phyloP scores from a whole-genome alignment of 441 rosid species.

The Populus trichocarpa region DNA sequence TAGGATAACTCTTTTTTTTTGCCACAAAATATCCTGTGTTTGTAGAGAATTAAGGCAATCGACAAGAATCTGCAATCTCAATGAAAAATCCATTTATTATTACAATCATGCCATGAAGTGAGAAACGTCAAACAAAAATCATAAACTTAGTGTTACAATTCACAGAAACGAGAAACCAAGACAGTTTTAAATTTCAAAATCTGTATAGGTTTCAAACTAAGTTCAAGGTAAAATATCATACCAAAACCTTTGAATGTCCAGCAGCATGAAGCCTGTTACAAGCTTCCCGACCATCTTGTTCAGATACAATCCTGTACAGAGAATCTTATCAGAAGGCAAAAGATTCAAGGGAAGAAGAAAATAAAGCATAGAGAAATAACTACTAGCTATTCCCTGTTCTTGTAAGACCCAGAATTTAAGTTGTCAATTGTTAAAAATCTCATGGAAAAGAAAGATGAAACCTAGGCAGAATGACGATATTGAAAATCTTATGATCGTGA shows the following conservation, averaged over 20 bases:
- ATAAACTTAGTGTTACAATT: neutral
- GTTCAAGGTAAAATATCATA: conserved; percentile 12
- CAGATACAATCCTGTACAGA: conserved; percentile 63
- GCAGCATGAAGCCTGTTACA: conserved; percentile 89
- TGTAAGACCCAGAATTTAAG: neutral
- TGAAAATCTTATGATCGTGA: neutral
- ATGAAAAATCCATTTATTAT: neutral
- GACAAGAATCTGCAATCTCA: neutral
- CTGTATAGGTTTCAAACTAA: conserved; percentile 1
- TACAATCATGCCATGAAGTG: neutral
- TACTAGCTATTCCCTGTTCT: neutral
- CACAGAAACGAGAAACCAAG: neutral
- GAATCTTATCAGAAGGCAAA: conserved; percentile 9
- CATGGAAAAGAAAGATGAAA: neutral
- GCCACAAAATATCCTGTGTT: too few species aligned
- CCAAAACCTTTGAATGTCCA: conserved; percentile 84
- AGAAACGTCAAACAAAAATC: neutral
- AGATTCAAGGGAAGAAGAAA: neutral
- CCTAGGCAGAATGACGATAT: neutral
- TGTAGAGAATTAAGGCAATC: too few species aligned
- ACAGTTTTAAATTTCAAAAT: neutral
- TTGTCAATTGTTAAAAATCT: neutral
- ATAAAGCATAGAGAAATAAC: neutral
- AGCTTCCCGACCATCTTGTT: conserved; percentile 86
- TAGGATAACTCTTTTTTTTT: too few species aligned